These are phyloP conservation scores for Penicillium soppii DNA, from an alignment of 495 filamentous ascomycete genomes.

Conservation along the genomic window DNA sequence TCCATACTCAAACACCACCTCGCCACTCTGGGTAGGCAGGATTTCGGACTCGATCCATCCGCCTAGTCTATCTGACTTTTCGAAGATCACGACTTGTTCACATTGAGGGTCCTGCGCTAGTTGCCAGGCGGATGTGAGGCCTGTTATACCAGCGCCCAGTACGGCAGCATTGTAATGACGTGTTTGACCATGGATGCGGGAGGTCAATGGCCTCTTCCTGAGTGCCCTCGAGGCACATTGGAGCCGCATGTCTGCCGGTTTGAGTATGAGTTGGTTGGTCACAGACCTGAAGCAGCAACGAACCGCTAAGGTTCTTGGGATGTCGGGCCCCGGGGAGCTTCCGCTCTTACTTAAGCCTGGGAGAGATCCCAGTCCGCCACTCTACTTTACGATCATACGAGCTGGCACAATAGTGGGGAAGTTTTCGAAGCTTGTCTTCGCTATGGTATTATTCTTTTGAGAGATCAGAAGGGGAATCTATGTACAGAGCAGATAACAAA, in stretches of 20 bases:
- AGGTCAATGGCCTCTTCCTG: conserved; percentile 16
- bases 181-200: conserved; percentile 15
- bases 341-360: conserved; percentile 17
- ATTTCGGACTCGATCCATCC: conserved; percentile 79
- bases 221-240: conserved; percentile 25
- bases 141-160: conserved; percentile 87
- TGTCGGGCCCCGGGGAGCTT: background rate
- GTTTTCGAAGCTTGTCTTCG: conserved; percentile 1
- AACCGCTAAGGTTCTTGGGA: too few species aligned
- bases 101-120: conserved; percentile 59
- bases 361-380: background rate
- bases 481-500: conserved; percentile 24
- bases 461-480: conserved; percentile 25
- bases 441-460: conserved; percentile 9
- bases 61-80: conserved; percentile 65
- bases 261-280: background rate
- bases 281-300: background rate
- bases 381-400: background rate
- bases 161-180: conserved; percentile 61
- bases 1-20: conserved; percentile 79
- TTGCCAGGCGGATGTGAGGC: conserved; percentile 77
- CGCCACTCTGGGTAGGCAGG: conserved; percentile 56
- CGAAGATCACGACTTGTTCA: conserved; percentile 73
- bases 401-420: background rate
- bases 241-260: conserved; percentile 30